These are phyloP conservation scores for Pontederia paniculata DNA, from an alignment of 176 grass and related monocot genomes.

Conservation along the genomic window DNA sequence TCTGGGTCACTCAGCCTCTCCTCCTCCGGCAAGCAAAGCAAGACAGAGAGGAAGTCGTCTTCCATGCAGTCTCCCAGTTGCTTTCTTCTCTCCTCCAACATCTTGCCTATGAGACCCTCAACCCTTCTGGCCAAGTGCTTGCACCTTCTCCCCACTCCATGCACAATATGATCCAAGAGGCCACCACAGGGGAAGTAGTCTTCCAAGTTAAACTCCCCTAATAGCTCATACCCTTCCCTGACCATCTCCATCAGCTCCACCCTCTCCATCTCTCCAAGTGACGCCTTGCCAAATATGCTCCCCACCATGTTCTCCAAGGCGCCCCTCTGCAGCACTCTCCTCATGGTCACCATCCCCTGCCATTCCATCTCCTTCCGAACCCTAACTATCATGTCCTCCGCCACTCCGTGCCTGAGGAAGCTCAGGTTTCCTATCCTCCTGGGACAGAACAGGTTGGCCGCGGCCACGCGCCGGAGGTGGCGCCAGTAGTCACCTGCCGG, in stretches of 20 bases:
- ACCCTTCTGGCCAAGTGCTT: conserved; percentile 19
- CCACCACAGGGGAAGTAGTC: conserved; percentile 17
- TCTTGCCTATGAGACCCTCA: conserved; percentile 23
- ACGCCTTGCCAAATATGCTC: conserved; percentile 22
- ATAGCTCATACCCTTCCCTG: conserved; percentile 28
- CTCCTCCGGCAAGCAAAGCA: conserved; percentile 27
- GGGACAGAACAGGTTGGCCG: conserved; percentile 27
- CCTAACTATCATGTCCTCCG: not conserved
- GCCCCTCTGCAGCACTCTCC: conserved; percentile 17
- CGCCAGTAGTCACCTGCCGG: conserved; percentile 29
- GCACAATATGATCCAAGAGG: conserved; percentile 19
- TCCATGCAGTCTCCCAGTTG: not conserved
- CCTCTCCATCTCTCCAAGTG: not conserved
- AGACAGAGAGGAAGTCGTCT: conserved; percentile 22
- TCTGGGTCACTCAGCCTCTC: conserved; percentile 26
- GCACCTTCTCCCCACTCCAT: conserved; percentile 17
- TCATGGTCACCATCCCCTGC: conserved; percentile 15
- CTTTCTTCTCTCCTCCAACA: conserved; percentile 16
- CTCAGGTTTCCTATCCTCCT: conserved; percentile 12
- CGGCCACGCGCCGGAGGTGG: conserved; percentile 23
- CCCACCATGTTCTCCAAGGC: conserved; percentile 26
- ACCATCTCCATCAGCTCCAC: conserved; percentile 24
- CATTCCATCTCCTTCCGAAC: not conserved
- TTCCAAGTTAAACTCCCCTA: conserved; percentile 34
- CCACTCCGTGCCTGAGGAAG: not conserved